These are phyloP conservation scores for Backusella tarrabulga DNA, from an alignment of 192 early-diverging fungal species.

Conservation along the genomic window DNA sequence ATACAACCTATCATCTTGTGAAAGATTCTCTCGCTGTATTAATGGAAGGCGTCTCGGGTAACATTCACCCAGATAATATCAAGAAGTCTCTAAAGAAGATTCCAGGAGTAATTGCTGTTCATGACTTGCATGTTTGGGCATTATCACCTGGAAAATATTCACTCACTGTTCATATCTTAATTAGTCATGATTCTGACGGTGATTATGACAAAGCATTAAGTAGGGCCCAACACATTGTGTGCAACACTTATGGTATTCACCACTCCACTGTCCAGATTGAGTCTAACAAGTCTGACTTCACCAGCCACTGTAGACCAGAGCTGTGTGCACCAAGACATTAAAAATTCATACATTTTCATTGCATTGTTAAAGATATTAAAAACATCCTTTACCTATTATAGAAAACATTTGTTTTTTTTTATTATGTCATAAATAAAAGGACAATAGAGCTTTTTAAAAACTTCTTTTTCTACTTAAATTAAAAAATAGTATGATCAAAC, in stretches of 20 bases:
- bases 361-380: not conserved
- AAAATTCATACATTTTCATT: not conserved
- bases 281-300: conserved; percentile 33
- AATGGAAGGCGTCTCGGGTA: conserved; percentile 69
- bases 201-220: conserved; percentile 46
- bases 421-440: not conserved
- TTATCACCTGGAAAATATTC: conserved; percentile 51
- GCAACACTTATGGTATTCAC: conserved; percentile 50
- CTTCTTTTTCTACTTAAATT: not conserved
- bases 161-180: conserved; percentile 29
- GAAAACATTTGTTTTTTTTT: not conserved
- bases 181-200: conserved; percentile 23
- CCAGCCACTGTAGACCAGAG: conserved; percentile 49
- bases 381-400: not conserved
- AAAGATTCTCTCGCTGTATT: conserved; percentile 62
- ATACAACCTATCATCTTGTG: conserved; percentile 66
- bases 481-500: not conserved
- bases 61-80: conserved; percentile 50
- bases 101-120: conserved; percentile 47
- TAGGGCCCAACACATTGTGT: conserved; percentile 47
- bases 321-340: conserved; percentile 29
- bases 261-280: conserved; percentile 58
- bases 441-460: not conserved
- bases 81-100: conserved; percentile 40
- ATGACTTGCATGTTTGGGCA: conserved; percentile 59